phyloP scores from a whole-genome alignment of 2,329 filamentous ascomycete species.

The Monosporascus sp. region DNA sequence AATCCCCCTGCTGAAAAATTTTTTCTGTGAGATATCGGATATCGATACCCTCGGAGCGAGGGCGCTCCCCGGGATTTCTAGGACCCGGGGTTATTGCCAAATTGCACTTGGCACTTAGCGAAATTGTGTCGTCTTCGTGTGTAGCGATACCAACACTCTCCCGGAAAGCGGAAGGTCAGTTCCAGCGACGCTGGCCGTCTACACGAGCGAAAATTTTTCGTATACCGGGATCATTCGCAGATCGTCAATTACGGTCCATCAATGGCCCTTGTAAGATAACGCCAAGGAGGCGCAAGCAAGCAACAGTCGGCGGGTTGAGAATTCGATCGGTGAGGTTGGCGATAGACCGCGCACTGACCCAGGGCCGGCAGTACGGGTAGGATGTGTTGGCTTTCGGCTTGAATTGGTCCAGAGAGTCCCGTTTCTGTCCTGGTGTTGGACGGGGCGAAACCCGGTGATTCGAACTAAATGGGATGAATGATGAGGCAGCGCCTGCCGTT shows the following conservation, averaged over 20 bases:
- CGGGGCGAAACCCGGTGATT: too few species aligned
- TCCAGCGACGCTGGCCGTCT: conserved; percentile 15
- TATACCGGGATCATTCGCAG: conserved; percentile 4
- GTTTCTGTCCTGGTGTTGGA: too few species aligned
- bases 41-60: conserved; percentile 8
- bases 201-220: conserved; percentile 13
- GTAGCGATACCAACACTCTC: conserved; percentile 7
- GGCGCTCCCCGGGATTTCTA: conserved; percentile 1
- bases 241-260: conserved; percentile 11
- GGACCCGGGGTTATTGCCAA: conserved; percentile 11
- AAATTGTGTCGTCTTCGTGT: conserved; percentile 12
- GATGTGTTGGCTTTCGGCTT: too few species aligned
- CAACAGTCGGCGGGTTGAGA: too few species aligned
- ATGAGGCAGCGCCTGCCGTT: too few species aligned
- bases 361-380: too few species aligned
- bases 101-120: conserved; percentile 14
- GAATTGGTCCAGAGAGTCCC: too few species aligned
- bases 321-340: too few species aligned
- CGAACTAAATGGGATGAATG: too few species aligned
- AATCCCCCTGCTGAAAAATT: background rate
- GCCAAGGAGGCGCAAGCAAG: conserved; percentile 8
- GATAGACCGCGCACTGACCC: too few species aligned
- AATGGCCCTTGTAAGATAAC: background rate
- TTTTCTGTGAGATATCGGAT: conserved; percentile 5
- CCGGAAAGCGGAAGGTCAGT: conserved; percentile 3